phyloP scores from a whole-genome alignment of 768 basidiomycete species.

The Kwoniella pini region DNA sequence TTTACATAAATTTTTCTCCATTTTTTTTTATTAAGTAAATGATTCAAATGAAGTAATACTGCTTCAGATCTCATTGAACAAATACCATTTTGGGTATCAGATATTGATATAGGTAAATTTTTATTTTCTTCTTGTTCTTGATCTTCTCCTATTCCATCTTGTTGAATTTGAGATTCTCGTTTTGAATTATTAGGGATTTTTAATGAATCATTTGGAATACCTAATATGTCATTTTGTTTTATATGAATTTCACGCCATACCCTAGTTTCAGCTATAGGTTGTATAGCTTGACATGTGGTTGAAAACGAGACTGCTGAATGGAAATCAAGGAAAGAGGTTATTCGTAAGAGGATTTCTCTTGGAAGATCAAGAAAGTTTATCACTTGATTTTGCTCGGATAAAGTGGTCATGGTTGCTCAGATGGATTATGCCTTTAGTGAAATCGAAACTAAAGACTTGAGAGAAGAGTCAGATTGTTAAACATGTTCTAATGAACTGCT shows the following conservation, averaged over 20 bases:
- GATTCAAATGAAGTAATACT: not conserved
- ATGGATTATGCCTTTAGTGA: too few species aligned
- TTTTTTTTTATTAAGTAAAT: not conserved
- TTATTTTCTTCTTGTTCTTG: too few species aligned
- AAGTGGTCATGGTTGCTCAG: too few species aligned
- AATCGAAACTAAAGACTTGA: too few species aligned
- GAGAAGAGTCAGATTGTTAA: too few species aligned
- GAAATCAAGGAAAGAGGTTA: slow-evolving; percentile 17
- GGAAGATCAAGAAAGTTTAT: not conserved
- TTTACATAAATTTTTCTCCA: slow-evolving; percentile 3
- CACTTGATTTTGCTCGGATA: too few species aligned
- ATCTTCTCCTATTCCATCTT: too few species aligned
- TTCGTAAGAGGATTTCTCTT: slow-evolving; percentile 13
- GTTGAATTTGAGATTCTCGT: too few species aligned
- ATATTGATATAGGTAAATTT: too few species aligned
- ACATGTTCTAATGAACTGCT: too few species aligned
- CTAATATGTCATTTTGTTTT: not conserved
- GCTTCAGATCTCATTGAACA: not conserved
- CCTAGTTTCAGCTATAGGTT: slow-evolving; percentile 12
- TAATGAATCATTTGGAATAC: not conserved
- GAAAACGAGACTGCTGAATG: slow-evolving; percentile 14
- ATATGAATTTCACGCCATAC: slow-evolving; percentile 14
- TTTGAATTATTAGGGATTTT: not conserved
- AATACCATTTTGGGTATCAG: not conserved
- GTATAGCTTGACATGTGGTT: slow-evolving; percentile 5